Evolutionary conservation across 108 stramenopile genomes (phyloP), one percentile per base, ranked within the genome.

Genomic region (Nitzschia sp.): DNA sequence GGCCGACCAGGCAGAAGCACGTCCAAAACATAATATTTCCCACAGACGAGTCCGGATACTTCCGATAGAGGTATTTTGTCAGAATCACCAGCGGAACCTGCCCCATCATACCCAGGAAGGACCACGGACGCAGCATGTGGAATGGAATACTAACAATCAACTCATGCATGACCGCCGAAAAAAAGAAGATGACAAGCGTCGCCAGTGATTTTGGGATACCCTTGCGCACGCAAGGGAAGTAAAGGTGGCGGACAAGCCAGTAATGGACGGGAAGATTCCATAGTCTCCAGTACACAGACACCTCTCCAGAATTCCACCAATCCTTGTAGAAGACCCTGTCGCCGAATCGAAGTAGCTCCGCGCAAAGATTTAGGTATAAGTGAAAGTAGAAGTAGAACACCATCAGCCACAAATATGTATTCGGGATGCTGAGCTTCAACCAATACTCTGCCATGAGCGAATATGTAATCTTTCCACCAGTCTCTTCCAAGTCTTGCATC

Each of bases 261-360:
- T 93, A 91, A 67, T 97, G 97, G 0, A 97, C 97, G 6, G 97
- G 97, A 66, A 95, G 82, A 70, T 97, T 97, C 97, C 95, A 97
- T 9, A 94, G 65, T 24, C 95, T 65, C 97, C 97, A 98, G 71
- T 96, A 98, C 4, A 86, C 79, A 31, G 81, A 85, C 13, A 94
- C 85, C 27, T 94, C 90, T 6, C 84, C 80, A 34, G 94, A 88
- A 69, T 98, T 98, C 95, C 95, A 96, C 91, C 91, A 92, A 73
- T 92, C 91, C 68, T 78, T 81, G 71, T 92, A 92, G 51, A 92
- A 95, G 1, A 84, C 82, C 0, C 96, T 86, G 71, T 98, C 98
- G 0, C 94, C 98, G 79, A 97, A 98, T 48, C 93, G 77, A 13
- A 89, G 81, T 27, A 98, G 45, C 77, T 98, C 96, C 3, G 96